A percentile compares a stretch with the other conserved stretches of the same genome.
Conservation (phyloP, 805 yeast species). For the Saturnispora quitensis region DNA sequence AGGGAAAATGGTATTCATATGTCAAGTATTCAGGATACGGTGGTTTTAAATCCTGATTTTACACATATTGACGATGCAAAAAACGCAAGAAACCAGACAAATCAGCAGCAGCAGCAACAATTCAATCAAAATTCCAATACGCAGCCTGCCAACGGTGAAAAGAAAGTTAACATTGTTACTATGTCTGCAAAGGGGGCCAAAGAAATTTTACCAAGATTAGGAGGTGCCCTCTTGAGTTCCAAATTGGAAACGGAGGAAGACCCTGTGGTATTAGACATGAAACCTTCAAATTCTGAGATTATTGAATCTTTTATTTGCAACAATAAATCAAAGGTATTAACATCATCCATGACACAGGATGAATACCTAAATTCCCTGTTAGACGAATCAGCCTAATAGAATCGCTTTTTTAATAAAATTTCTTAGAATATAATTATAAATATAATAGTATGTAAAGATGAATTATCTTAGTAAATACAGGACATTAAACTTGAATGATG, state of each 20-base stretch:
- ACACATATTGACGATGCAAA: conserved; percentile 57
- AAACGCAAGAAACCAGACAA: conserved; percentile 5
- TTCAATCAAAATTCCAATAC: conserved; percentile 15
- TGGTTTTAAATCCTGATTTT: conserved; percentile 78
- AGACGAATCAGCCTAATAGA: conserved; percentile 9
- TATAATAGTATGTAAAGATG: neutral
- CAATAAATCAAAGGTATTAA: conserved; percentile 10
- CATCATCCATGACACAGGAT: conserved; percentile 19
- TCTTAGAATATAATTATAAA: neutral
- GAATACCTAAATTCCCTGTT: conserved; percentile 28
- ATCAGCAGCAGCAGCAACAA: conserved; percentile 34
- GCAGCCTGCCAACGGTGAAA: conserved; percentile 11
- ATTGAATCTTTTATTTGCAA: conserved; percentile 7
- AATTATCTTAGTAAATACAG: conserved; percentile 2
- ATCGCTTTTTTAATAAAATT: conserved; percentile 1
- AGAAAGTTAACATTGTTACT: conserved; percentile 58
- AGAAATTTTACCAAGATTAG: conserved; percentile 48
- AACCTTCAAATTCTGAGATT: conserved; percentile 8
- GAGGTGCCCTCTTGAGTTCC: conserved; percentile 62
- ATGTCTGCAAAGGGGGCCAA: conserved; percentile 64
- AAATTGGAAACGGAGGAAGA: conserved; percentile 56
- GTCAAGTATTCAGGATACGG: conserved; percentile 53
- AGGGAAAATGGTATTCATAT: conserved; percentile 42
- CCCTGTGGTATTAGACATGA: conserved; percentile 20
- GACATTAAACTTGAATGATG: neutral